Evolutionary conservation across 176 grass and related monocot species (phyloP).

Genomic region (Carex cristatella): DNA sequence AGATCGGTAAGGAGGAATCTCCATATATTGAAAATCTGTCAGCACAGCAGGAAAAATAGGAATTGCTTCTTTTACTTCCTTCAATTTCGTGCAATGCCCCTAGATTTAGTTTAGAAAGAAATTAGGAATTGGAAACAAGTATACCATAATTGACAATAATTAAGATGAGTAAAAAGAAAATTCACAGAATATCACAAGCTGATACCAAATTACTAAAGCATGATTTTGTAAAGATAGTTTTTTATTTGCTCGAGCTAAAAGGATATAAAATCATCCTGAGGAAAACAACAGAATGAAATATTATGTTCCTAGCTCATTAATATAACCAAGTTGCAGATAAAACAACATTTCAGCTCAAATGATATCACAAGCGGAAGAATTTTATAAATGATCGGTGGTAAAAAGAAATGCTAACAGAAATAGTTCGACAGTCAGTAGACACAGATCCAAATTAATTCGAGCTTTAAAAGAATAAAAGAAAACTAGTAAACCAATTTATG

Average conservation of each 20-base stretch:
- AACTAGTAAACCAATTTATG: neutral
- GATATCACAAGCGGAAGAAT: neutral
- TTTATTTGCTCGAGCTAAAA: neutral
- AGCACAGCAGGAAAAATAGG: neutral
- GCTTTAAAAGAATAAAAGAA: neutral
- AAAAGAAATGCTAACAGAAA: neutral
- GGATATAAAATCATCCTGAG: neutral
- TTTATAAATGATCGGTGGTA: neutral
- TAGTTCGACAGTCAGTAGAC: neutral
- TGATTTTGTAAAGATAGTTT: neutral
- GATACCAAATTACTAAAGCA: neutral
- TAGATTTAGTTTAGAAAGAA: neutral
- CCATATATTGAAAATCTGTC: conserved; percentile 11
- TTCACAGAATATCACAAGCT: neutral
- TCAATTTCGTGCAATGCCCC: neutral
- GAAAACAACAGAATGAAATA: neutral
- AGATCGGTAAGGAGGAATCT: conserved; percentile 32
- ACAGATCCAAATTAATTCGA: conserved; percentile 22
- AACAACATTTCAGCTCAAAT: neutral
- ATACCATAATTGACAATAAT: neutral
- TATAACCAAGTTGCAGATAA: neutral
- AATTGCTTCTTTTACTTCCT: conserved; percentile 19
- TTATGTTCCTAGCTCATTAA: neutral
- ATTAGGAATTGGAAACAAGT: conserved; percentile 12
- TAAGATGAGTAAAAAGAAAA: neutral